Conservation (phyloP, 164 flowering plant genomes). For the Macadamia tetraphylla region DNA sequence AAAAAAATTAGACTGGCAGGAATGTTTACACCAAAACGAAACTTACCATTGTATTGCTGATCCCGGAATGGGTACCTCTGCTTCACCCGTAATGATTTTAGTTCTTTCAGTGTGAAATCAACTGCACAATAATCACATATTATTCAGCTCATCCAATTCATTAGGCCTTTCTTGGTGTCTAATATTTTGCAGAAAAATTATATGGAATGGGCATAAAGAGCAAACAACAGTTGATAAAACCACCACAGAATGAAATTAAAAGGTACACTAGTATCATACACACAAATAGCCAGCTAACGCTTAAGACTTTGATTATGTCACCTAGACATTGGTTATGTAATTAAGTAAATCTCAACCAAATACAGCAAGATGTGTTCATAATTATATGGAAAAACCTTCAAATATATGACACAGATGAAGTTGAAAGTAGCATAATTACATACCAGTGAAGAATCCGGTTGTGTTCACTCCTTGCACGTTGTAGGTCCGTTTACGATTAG, state of each 20-base stretch:
- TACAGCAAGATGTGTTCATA: neutral
- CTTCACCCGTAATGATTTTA: conserved; percentile 60
- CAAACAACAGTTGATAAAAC: neutral
- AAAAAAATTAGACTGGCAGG: neutral
- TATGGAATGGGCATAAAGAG: neutral
- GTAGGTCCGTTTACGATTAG: conserved; percentile 75
- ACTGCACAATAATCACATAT: conserved; percentile 40
- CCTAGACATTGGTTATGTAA: neutral
- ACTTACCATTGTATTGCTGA: conserved; percentile 86
- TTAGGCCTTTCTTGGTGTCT: neutral
- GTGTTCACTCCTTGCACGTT: conserved; percentile 71
- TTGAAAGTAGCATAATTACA: conserved; percentile 3
- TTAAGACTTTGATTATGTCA: neutral
- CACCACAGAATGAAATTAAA: no score
- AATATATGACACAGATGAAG: neutral
- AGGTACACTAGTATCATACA: no score
- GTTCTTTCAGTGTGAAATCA: conserved; percentile 83
- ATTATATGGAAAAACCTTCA: neutral
- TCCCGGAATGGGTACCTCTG: conserved; percentile 83
- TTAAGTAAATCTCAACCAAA: neutral
- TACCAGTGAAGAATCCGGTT: conserved; percentile 89
- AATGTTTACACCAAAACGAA: neutral
- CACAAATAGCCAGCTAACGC: no score
- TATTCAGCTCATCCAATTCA: conserved; percentile 5
- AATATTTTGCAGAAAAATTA: neutral